Evolutionary conservation across 2,329 filamentous ascomycete genomes (phyloP).

Genomic region (Aureobasidium pullulans): DNA sequence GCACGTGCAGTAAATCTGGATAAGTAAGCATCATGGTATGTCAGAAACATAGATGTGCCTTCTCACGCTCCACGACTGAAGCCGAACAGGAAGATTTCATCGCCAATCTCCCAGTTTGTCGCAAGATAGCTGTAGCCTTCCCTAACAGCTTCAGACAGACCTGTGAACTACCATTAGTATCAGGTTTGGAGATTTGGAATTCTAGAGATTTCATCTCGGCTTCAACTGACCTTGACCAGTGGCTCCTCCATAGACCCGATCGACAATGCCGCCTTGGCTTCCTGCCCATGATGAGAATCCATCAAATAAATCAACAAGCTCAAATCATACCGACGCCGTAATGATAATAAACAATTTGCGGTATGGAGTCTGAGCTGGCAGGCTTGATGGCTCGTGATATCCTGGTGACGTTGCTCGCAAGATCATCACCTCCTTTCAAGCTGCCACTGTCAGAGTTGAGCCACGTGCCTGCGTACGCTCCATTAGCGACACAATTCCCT

Average conservation of each 20-base stretch:
- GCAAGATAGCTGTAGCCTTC: constrained; percentile 45
- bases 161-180: constrained; percentile 16
- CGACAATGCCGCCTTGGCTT: constrained; percentile 32
- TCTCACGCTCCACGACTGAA: constrained; percentile 41
- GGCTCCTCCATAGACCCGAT: constrained; percentile 33
- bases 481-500: not conserved
- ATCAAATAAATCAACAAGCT: constrained; percentile 19
- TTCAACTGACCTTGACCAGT: constrained; percentile 29
- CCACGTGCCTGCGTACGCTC: constrained; percentile 34
- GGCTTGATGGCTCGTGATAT: constrained; percentile 43
- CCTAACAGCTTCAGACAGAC: constrained; percentile 40
- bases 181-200: not conserved
- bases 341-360: constrained; percentile 46
- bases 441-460: constrained; percentile 41
- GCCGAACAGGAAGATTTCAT: constrained; percentile 43
- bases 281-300: not conserved
- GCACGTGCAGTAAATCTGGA: constrained; percentile 27
- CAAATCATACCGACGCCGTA: constrained; percentile 36
- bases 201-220: not conserved
- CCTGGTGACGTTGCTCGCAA: constrained; percentile 44
- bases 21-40: not conserved
- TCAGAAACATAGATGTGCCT: not conserved
- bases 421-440: constrained; percentile 35
- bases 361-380: constrained; percentile 40
- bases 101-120: constrained; percentile 47